Base-by-base conservation (phyloP, 1,139 yeast species). In the Chernovozyma sophiae-reginae region DNA sequence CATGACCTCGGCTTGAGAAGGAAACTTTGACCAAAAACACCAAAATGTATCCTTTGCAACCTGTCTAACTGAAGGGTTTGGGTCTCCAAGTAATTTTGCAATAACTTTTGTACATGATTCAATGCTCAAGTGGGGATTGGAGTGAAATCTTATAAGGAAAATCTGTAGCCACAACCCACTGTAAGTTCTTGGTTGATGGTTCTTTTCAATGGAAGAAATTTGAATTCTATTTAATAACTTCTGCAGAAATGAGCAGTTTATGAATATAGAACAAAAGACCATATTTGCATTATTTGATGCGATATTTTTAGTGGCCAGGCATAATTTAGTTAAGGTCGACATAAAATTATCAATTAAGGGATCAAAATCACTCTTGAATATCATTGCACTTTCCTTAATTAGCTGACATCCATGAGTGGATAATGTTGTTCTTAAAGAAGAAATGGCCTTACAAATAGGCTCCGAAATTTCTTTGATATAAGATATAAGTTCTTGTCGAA, bases 371-470 rank as follows among this genome's bases (percentile, higher is more conserved):
- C 62, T 49, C 0, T 74, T 69, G 20, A 82, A 51, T 5, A 71
- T 54, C 11, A 75, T 66, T 0, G 82, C 79, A 25, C 79, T 53
- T 47, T 90, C 97, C 51, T 86, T 86, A n/a, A 86, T 67, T 22
- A 89, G 57, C 42, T 81, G 86, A 51, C 95, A 84, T 0, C 90
- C 86, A 49, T 84, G 76, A 2, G 79, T 65, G 1, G 92, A 79
- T 17, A 92, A 65, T 0, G 96, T 85, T 0, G 99, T 92, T 51
- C 99, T 70, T 38, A 92, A 65, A 0, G 97, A 87, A 4, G 70
- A 52, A 2, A 81, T 67, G 0, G 89, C 80, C 47, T 86, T 89
- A 38, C 75, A 64, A 2, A 90, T 73, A 8, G 83, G 80, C n/a
- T 79, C 87, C 2, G 75, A 56, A 23, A 79, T 45, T 1, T 53